Evolutionary conservation across 345 rosid genomes (phyloP).

Genomic region (Bruguiera sexangula): DNA sequence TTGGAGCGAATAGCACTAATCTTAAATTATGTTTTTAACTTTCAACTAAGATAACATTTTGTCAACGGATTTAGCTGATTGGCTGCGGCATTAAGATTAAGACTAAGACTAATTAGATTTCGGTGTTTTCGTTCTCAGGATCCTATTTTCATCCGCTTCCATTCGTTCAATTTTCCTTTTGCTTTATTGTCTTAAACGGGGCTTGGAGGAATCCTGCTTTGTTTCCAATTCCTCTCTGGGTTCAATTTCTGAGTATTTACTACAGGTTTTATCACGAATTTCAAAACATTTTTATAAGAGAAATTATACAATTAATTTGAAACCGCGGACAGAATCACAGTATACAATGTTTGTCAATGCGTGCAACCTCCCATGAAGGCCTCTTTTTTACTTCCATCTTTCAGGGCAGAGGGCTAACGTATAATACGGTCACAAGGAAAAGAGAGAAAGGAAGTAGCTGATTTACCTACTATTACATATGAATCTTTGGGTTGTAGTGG

Average conservation of each 20-base stretch:
- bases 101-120: no score
- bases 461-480: conserved; percentile 39
- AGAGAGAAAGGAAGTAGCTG: conserved; percentile 5
- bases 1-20: no score
- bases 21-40: no score
- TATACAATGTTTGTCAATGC: conserved; percentile 4
- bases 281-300: no score
- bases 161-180: no score
- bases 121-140: background rate
- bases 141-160: no score
- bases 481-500: conserved; percentile 61
- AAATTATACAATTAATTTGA: conserved; percentile 16
- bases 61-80: no score
- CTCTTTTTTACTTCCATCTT: background rate
- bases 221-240: no score
- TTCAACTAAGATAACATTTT: no score
- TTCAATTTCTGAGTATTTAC: background rate
- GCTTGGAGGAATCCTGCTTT: conserved; percentile 5
- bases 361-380: conserved; percentile 8
- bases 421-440: background rate
- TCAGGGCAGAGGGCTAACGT: conserved; percentile 18
- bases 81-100: no score
- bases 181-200: conserved; percentile 9
- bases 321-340: conserved; percentile 31
- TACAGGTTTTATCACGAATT: no score